Evolutionary conservation across 2,329 filamentous ascomycete genomes (phyloP).

Genomic region (Colletotrichum tamarilloi): DNA sequence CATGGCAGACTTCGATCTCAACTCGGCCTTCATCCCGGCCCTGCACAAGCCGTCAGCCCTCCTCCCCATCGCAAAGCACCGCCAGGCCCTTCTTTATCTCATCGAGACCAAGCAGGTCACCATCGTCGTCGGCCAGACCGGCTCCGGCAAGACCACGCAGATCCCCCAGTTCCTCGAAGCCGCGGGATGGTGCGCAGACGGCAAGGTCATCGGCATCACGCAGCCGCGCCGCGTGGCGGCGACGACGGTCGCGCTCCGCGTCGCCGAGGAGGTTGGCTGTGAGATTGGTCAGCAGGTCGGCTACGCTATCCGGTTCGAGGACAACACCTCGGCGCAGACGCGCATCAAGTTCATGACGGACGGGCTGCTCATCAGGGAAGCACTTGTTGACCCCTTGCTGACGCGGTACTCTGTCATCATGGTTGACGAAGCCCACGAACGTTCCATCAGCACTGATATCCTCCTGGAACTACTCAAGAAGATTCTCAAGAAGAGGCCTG

Average conservation of each 20-base stretch:
- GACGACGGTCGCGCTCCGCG: slow-evolving; percentile 87
- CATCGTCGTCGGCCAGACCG: slow-evolving; percentile 92
- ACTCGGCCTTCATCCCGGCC: slow-evolving; percentile 77
- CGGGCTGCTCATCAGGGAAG: slow-evolving; percentile 89
- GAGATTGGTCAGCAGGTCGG: slow-evolving; percentile 91
- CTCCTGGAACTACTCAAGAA: slow-evolving; percentile 92
- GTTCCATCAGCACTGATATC: slow-evolving; percentile 92
- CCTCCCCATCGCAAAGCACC: slow-evolving; percentile 88
- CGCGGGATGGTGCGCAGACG: slow-evolving; percentile 88
- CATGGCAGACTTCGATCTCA: slow-evolving; percentile 69
- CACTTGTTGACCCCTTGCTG: slow-evolving; percentile 89
- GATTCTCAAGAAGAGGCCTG: slow-evolving; percentile 81
- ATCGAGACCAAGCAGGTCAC: slow-evolving; percentile 87
- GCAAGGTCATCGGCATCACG: slow-evolving; percentile 87
- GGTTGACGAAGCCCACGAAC: slow-evolving; percentile 97
- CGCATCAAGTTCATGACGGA: slow-evolving; percentile 96
- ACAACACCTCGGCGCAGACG: slow-evolving; percentile 86
- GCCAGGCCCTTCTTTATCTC: slow-evolving; percentile 82
- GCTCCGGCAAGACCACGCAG: slow-evolving; percentile 95
- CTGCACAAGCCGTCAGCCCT: slow-evolving; percentile 87
- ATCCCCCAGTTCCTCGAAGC: slow-evolving; percentile 91
- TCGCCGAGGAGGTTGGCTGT: slow-evolving; percentile 89
- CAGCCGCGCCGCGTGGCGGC: slow-evolving; percentile 94
- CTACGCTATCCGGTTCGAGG: slow-evolving; percentile 93
- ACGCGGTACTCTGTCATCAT: slow-evolving; percentile 95